phyloP scores from a whole-genome alignment of 495 filamentous ascomycete species.

The Pseudoneurospora amorphoporcata region DNA sequence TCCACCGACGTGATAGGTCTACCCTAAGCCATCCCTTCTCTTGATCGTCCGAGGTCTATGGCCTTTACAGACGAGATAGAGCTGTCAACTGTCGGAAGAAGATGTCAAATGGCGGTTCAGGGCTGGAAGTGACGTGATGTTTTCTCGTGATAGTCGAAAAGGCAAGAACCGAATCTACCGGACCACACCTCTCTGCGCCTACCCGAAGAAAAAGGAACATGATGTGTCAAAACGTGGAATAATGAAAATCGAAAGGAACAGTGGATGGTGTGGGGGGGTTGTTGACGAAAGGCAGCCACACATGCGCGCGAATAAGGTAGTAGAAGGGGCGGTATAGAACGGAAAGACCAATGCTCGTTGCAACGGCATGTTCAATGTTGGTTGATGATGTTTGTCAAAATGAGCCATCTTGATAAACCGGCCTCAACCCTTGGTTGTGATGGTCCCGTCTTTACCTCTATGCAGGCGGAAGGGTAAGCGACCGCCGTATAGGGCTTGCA shows the following conservation, averaged over 20 bases:
- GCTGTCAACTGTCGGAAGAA: not conserved
- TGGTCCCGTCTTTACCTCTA: not conserved
- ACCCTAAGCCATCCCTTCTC: not conserved
- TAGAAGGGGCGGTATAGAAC: not conserved
- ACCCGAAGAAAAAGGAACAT: not conserved
- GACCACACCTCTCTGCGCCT: not conserved
- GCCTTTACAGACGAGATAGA: not conserved
- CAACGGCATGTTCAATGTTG: not conserved
- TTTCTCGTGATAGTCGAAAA: not conserved
- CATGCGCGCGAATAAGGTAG: not conserved
- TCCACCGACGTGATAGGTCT: not conserved
- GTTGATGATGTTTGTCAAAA: not conserved
- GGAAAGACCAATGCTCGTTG: not conserved
- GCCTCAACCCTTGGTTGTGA: not conserved
- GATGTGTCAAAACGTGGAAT: not conserved
- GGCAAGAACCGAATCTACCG: not conserved
- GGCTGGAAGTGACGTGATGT: not conserved
- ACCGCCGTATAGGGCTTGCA: not conserved
- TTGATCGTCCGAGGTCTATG: not conserved
- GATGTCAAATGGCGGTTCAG: not conserved
- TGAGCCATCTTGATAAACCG: not conserved
- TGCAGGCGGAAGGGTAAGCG: not conserved
- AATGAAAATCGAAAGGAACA: not conserved
- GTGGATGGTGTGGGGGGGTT: not conserved
- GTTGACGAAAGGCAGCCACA: not conserved